These are phyloP conservation scores for Monilinia fructigena DNA, from an alignment of 2,329 filamentous ascomycete genomes.

Conservation along the genomic window DNA sequence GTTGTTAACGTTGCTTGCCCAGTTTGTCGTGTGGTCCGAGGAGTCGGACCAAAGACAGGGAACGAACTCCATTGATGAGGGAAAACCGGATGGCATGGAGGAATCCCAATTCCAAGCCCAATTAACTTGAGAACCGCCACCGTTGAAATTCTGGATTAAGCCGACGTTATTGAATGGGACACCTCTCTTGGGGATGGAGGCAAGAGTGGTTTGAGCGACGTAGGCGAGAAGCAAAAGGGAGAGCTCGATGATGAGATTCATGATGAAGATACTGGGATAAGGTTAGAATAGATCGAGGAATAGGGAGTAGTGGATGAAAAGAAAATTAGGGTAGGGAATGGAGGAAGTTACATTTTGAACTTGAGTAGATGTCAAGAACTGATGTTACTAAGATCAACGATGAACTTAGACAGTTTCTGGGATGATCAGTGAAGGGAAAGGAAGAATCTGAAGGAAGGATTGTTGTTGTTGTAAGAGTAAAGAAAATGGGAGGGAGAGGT, in stretches of 20 bases:
- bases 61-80: constrained; percentile 55
- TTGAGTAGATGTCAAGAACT: background rate
- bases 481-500: background rate
- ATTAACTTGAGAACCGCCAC: constrained; percentile 24
- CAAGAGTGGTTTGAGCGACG: background rate
- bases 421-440: background rate
- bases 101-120: constrained; percentile 71
- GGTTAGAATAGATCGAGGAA: background rate
- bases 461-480: background rate
- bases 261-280: background rate
- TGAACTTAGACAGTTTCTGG: background rate
- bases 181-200: constrained; percentile 24
- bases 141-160: constrained; percentile 28
- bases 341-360: background rate
- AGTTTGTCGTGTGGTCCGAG: constrained; percentile 8
- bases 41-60: constrained; percentile 61
- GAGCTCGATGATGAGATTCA: constrained; percentile 3
- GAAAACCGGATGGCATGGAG: constrained; percentile 43
- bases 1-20: constrained; percentile 12
- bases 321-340: no score
- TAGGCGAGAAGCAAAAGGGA: background rate
- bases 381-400: background rate
- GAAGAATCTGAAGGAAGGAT: no score
- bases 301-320: no score
- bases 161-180: constrained; percentile 26